A percentile compares a stretch with the other conserved stretches of the same genome.
Conservation (phyloP, 352 stramenopile genomes). For the Globisporangium solare region DNA sequence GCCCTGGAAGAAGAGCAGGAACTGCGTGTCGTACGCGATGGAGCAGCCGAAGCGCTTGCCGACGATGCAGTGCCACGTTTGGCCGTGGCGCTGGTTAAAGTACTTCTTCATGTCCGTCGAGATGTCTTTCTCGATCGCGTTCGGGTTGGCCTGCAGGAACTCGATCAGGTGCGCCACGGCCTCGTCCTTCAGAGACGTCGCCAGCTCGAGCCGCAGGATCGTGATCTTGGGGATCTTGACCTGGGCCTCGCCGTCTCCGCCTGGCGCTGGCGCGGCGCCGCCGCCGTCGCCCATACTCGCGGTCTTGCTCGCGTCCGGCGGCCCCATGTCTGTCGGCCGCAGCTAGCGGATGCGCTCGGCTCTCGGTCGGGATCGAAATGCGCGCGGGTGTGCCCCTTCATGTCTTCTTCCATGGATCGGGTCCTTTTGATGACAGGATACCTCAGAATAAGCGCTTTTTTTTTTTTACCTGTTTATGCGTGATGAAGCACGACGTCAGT, state of each 20-base stretch:
- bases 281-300: constrained; percentile 7
- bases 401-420: too few relatives aligned
- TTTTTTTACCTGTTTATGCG: too few relatives aligned
- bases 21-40: constrained; percentile 88
- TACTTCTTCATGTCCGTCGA: constrained; percentile 99
- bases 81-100: constrained; percentile 96
- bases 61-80: constrained; percentile 94
- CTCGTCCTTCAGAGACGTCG: constrained; percentile 69
- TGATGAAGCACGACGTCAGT: too few relatives aligned
- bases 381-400: too few relatives aligned
- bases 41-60: constrained; percentile 88
- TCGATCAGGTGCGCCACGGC: constrained; percentile 42
- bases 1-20: constrained; percentile 82
- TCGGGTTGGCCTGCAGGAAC: constrained; percentile 29
- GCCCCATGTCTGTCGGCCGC: constrained; percentile 26
- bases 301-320: constrained; percentile 39
- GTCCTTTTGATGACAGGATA: too few relatives aligned
- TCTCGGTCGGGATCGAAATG: not conserved
- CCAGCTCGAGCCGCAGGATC: constrained; percentile 58
- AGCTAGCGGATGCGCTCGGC: not conserved
- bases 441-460: too few relatives aligned
- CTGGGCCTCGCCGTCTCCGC: constrained; percentile 15
- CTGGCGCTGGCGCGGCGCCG: constrained; percentile 10
- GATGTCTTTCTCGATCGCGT: constrained; percentile 78
- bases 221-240: constrained; percentile 52